phyloP scores from a whole-genome alignment of 108 stramenopile species.

The Cyclotella sp. region DNA sequence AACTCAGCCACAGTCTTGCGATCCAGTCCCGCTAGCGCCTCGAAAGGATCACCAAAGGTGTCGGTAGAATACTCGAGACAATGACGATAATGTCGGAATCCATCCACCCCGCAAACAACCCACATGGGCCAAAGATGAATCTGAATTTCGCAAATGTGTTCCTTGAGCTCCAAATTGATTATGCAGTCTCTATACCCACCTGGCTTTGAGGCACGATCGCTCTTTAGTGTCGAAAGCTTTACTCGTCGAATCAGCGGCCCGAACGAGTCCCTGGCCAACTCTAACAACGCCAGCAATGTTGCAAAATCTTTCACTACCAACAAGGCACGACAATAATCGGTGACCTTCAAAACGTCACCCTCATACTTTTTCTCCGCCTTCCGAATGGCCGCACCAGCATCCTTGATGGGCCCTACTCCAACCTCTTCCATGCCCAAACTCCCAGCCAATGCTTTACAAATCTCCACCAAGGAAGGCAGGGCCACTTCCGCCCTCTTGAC shows the following conservation, averaged over 20 bases:
- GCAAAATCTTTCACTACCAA: conserved; percentile 88
- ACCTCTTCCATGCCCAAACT: conserved; percentile 87
- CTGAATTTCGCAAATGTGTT: conserved; percentile 91
- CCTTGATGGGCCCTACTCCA: conserved; percentile 85
- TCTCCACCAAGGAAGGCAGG: conserved; percentile 76
- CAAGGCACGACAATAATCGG: conserved; percentile 83
- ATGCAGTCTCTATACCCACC: conserved; percentile 89
- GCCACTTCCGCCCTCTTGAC: conserved; percentile 69
- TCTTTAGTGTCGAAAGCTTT: conserved; percentile 78
- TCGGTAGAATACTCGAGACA: conserved; percentile 91
- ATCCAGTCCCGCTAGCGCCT: conserved; percentile 83
- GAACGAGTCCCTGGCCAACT: conserved; percentile 84
- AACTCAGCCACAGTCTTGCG: conserved; percentile 90
- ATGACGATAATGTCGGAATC: conserved; percentile 90
- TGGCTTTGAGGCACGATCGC: conserved; percentile 65
- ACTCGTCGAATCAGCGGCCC: conserved; percentile 88
- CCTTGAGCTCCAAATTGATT: conserved; percentile 87
- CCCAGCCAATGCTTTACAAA: conserved; percentile 88
- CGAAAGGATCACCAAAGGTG: conserved; percentile 82
- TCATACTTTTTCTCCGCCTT: conserved; percentile 89
- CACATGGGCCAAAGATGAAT: conserved; percentile 90
- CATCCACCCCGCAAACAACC: conserved; percentile 87
- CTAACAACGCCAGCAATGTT: conserved; percentile 79
- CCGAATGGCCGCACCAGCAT: conserved; percentile 69
- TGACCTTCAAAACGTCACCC: conserved; percentile 85